phyloP scores from a whole-genome alignment of 495 filamentous ascomycete genomes.

The Filosporella fistucella region DNA sequence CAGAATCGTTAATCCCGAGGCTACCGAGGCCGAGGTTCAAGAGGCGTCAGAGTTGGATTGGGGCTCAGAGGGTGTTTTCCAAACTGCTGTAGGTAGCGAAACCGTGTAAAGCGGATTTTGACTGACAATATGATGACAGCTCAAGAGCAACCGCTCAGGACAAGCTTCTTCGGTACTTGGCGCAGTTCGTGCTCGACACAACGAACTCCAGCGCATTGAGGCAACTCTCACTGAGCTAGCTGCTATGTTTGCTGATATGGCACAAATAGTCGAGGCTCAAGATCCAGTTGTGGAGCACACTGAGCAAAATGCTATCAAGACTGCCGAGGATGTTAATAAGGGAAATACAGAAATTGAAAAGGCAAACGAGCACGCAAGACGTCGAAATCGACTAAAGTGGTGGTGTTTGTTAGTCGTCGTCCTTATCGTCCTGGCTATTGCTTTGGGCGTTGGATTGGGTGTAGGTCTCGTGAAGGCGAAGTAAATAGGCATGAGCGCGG shows the following conservation, averaged over 20 bases:
- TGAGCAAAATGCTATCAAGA: slow-evolving; percentile 51
- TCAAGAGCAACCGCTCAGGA: slow-evolving; percentile 63
- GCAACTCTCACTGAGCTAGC: slow-evolving; percentile 60
- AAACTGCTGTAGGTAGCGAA: slow-evolving; percentile 53
- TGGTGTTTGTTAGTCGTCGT: slow-evolving; percentile 58
- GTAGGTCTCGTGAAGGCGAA: slow-evolving; percentile 14
- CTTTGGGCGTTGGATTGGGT: slow-evolving; percentile 36
- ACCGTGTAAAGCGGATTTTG: neutral
- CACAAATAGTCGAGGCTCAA: slow-evolving; percentile 59
- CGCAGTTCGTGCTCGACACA: slow-evolving; percentile 70
- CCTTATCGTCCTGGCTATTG: slow-evolving; percentile 46
- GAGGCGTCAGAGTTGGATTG: slow-evolving; percentile 63
- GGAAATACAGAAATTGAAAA: slow-evolving; percentile 58
- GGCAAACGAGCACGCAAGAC: slow-evolving; percentile 52
- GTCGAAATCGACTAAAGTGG: slow-evolving; percentile 66
- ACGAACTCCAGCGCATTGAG: slow-evolving; percentile 70
- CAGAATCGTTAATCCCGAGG: slow-evolving; percentile 70
- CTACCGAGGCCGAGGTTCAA: slow-evolving; percentile 57
- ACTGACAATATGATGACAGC: slow-evolving; percentile 37
- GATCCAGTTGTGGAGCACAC: slow-evolving; percentile 48
- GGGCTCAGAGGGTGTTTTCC: slow-evolving; percentile 73
- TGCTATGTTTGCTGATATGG: slow-evolving; percentile 62
- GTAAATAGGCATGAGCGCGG: too few species aligned
- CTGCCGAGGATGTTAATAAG: slow-evolving; percentile 50
- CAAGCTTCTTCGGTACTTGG: slow-evolving; percentile 63